Evolutionary conservation across 2,329 filamentous ascomycete species (phyloP).

Genomic region (Fusarium sp.): DNA sequence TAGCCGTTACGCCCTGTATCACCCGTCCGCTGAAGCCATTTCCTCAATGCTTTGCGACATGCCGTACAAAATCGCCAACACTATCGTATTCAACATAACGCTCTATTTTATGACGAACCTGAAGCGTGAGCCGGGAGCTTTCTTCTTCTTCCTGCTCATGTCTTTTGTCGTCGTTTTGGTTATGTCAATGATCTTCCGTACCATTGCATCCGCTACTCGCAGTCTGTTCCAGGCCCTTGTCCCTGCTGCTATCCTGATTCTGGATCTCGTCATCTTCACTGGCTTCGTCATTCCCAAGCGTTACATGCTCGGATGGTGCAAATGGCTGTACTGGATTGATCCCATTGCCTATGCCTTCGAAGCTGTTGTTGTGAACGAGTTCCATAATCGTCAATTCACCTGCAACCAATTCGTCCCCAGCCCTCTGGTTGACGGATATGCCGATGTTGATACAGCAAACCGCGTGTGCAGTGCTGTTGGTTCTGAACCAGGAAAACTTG

Average conservation of each 20-base stretch:
- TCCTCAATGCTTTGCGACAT: constrained; percentile 89
- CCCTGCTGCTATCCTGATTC: constrained; percentile 50
- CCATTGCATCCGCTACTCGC: constrained; percentile 50
- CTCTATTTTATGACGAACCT: constrained; percentile 93
- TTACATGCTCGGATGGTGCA: constrained; percentile 85
- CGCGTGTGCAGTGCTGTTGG: constrained; percentile 65
- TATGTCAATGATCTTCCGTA: constrained; percentile 76
- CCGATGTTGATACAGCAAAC: constrained; percentile 43
- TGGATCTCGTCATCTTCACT: constrained; percentile 74
- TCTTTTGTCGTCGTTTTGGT: constrained; percentile 80
- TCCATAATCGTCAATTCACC: constrained; percentile 73
- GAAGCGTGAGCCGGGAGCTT: constrained; percentile 79
- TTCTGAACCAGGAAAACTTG: constrained; percentile 59
- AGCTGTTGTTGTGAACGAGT: constrained; percentile 87
- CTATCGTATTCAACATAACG: constrained; percentile 82
- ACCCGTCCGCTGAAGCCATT: constrained; percentile 89
- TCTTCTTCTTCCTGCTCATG: constrained; percentile 89
- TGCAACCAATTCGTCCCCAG: constrained; percentile 65
- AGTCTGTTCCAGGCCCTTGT: constrained; percentile 52
- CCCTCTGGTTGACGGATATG: constrained; percentile 49
- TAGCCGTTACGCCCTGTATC: constrained; percentile 86
- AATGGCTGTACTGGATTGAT: constrained; percentile 87
- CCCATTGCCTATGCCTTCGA: constrained; percentile 87
- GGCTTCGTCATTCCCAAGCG: constrained; percentile 76
- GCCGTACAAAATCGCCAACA: constrained; percentile 82